Base-by-base conservation (phyloP, 371 early-diverging fungal genomes). In the Mortierella sp. region DNA sequence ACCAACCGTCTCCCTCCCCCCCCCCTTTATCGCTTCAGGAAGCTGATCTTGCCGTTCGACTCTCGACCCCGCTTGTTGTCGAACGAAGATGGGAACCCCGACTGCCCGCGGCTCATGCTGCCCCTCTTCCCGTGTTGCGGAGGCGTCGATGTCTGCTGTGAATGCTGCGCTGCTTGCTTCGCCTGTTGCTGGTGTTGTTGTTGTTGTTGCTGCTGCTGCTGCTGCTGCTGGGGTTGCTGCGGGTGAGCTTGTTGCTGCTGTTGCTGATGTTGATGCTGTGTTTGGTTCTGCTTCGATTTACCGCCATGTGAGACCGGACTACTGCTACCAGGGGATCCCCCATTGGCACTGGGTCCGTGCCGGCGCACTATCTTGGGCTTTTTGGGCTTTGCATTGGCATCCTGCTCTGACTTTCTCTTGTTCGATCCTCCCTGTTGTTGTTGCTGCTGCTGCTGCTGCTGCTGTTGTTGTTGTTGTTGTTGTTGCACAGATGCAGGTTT, bases 341-440 rank as follows among this genome's bases (percentile, higher is more conserved):
- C 64, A 5, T 60, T 61, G 1, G 59, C 19, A 46, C 41, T 60
- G n/a, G 61, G 31, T 5, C 45, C 57, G 16, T 61, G 57, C 18
- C 64, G 68, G 16, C 68, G 67, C 39, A 67, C 45, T 24, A 73
- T 73, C 61, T 73, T 72, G 21, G 72, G 48, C 34, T 54, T 62
- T 38, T 73, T 73, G 13, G 64, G 56, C 24, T 64, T 56, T 1
- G 53, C 24, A 27, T 23, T 61, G 3, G 45, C 18, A 5, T 73
- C 74, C 13, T 62, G 58, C 4, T 73, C 68, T 2, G 68, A 48
- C 41, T 67, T 73, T 26, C 73, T 47, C 48, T 72, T 71, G 38
- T 60, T 72, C 4, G 60, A 16, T 31, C 38, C 59, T 13, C 47
- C 23, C 42, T 41, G 54, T 23, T 67, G 67, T 1, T 46, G 41